Evolutionary conservation across 805 yeast genomes (phyloP), one percentile per base, ranked within the genome.

Genomic region (Candida piceae): DNA sequence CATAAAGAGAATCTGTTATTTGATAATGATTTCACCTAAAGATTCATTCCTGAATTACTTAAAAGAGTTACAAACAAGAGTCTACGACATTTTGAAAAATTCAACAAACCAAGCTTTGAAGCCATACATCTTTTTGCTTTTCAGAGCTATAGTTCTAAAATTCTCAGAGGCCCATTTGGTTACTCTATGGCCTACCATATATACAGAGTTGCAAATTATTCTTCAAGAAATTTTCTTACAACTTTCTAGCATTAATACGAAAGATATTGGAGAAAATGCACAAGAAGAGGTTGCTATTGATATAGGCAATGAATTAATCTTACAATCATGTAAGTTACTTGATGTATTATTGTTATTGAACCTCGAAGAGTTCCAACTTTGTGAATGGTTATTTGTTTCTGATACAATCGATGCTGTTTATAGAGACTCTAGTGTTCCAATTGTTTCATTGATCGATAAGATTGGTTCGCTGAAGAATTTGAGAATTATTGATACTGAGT

Each of bases 331-430:
- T 50, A 90, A 89, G 57, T 63, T 93, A 12, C 63, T 93, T 32
- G 98, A 90, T 53, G 70, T 84, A 21, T 57, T 88, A 16, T 56
- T 90, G 16, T 66, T 82, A 2, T 48, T 88, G 39, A 76, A 78
- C 25, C 70, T 71, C 29, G 97, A 89, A 53, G 95, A 87, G 40
- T 70, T 90, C 66, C 80, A 79, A 59, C 53, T 76, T 58, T 54
- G 75, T 43, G 93, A 87, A 50, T 90, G 97, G 97, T 64, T 93
- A 2, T 93, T 87, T 53, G 74, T 90, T 9, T 70, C 79, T 19
- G 86, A 83, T 48, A 78, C 55, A 4, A 42, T 56, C 1, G 63
- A 60, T 39, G 62, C 61, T 2, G 55, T 58, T 20, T 57, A 49
- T 29, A 40, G 50, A 10, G 55, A 52, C 10, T 42, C 48, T 1